These are phyloP conservation scores for Castanospermum australe DNA, from an alignment of 306 rosid genomes.

Conservation along the genomic window DNA sequence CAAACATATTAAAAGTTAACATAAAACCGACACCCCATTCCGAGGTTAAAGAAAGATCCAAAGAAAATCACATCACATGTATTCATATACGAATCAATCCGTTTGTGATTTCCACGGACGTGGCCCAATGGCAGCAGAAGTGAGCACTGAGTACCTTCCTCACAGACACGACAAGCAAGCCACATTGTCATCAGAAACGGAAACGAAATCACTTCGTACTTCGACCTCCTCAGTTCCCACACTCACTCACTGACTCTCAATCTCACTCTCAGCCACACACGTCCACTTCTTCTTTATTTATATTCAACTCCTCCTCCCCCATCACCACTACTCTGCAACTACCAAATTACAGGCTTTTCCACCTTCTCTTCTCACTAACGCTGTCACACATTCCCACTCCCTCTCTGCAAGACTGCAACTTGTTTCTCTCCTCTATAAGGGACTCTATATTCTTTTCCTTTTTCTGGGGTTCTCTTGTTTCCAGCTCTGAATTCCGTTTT, in stretches of 20 bases:
- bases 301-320: slow-evolving; percentile 1
- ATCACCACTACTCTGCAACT: slow-evolving; percentile 8
- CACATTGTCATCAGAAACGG: background rate
- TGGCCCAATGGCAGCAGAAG: slow-evolving; percentile 60
- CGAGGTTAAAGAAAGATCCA: too few relatives aligned
- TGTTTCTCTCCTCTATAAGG: background rate
- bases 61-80: too few relatives aligned
- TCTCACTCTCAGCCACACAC: slow-evolving; percentile 15
- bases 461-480: slow-evolving; percentile 34
- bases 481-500: background rate
- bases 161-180: too few relatives aligned
- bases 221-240: background rate
- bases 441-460: background rate
- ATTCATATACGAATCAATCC: slow-evolving; percentile 53
- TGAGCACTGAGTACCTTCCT: background rate
- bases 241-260: background rate
- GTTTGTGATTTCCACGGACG: slow-evolving; percentile 59
- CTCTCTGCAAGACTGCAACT: too few relatives aligned
- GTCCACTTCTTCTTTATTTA: background rate
- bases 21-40: too few relatives aligned
- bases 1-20: too few relatives aligned
- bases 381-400: too few relatives aligned
- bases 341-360: background rate
- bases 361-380: background rate
- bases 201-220: background rate